phyloP scores from a whole-genome alignment of 306 rosid species.

The Cucurbita pepo region DNA sequence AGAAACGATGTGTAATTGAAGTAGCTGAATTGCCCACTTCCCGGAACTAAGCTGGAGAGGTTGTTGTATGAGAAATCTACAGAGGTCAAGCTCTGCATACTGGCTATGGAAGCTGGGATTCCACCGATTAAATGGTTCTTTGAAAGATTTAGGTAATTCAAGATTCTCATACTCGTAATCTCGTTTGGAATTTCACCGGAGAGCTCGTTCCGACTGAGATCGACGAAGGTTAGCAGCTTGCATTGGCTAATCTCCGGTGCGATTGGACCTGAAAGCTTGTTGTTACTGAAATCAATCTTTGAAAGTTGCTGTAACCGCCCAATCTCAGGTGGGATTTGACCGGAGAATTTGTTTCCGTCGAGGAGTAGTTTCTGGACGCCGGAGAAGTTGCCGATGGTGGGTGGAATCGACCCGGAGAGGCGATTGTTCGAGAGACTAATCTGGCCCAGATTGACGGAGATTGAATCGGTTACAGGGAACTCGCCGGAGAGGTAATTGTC shows the following conservation, averaged over 20 bases:
- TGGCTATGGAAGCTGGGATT: conserved; percentile 57
- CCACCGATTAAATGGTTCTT: conserved; percentile 64
- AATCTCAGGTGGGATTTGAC: conserved; percentile 61
- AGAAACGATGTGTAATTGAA: conserved; percentile 82
- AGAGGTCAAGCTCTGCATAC: conserved; percentile 84
- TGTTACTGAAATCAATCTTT: conserved; percentile 66
- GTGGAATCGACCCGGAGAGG: conserved; percentile 59
- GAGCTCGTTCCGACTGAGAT: conserved; percentile 72
- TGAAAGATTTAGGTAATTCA: conserved; percentile 73
- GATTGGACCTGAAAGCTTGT: conserved; percentile 46
- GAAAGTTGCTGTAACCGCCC: conserved; percentile 75
- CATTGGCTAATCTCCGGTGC: conserved; percentile 61
- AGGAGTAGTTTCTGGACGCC: conserved; percentile 81
- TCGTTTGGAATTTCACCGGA: conserved; percentile 67
- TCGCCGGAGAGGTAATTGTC: conserved; percentile 47
- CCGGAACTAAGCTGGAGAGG: conserved; percentile 89
- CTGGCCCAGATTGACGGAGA: conserved; percentile 61
- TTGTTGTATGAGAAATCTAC: conserved; percentile 88
- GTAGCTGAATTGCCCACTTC: conserved; percentile 86
- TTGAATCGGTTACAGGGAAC: conserved; percentile 35
- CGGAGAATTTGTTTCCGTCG: conserved; percentile 69
- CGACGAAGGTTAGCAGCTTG: conserved; percentile 68
- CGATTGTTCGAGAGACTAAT: conserved; percentile 66
- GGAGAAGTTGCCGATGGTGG: conserved; percentile 67
- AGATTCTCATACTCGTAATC: conserved; percentile 65